These are phyloP conservation scores for Aureobasidium namibiae DNA, from an alignment of 2,329 filamentous ascomycete genomes.

Conservation along the genomic window DNA sequence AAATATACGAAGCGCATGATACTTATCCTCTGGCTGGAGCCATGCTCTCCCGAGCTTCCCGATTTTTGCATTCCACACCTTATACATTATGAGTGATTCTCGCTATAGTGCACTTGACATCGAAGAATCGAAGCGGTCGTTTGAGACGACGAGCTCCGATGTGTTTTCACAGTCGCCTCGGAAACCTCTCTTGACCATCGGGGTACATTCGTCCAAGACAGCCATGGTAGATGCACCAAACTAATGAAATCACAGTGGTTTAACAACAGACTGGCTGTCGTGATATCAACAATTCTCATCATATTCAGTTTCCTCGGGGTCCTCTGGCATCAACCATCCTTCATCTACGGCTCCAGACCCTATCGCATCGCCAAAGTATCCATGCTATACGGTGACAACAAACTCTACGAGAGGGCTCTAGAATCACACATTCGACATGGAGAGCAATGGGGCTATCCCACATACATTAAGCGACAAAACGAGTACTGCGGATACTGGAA, in stretches of 20 bases:
- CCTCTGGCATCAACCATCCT: not conserved
- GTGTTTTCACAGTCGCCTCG: not conserved
- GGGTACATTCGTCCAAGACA: not conserved
- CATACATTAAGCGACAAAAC: conserved; percentile 19
- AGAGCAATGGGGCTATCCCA: conserved; percentile 25
- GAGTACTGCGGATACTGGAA: conserved; percentile 28
- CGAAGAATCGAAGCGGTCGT: not conserved
- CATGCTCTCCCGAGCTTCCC: not conserved
- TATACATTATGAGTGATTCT: not conserved
- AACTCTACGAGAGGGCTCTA: conserved; percentile 27
- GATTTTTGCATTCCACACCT: not conserved
- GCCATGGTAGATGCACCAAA: too few species aligned
- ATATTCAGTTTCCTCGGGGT: not conserved
- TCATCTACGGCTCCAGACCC: not conserved
- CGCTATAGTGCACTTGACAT: not conserved
- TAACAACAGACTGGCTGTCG: not conserved
- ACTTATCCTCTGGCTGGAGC: not conserved
- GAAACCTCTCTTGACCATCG: not conserved
- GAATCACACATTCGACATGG: conserved; percentile 27
- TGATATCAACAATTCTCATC: not conserved
- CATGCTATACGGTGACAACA: conserved; percentile 14
- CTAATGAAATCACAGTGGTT: not conserved
- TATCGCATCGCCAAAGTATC: conserved; percentile 12
- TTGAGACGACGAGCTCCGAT: conserved; percentile 1
- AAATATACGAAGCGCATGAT: not conserved